Evolutionary conservation across 176 grass and related monocot species (phyloP), one percentile per base, ranked within the genome.

Genomic region (Cenchrus americanus): DNA sequence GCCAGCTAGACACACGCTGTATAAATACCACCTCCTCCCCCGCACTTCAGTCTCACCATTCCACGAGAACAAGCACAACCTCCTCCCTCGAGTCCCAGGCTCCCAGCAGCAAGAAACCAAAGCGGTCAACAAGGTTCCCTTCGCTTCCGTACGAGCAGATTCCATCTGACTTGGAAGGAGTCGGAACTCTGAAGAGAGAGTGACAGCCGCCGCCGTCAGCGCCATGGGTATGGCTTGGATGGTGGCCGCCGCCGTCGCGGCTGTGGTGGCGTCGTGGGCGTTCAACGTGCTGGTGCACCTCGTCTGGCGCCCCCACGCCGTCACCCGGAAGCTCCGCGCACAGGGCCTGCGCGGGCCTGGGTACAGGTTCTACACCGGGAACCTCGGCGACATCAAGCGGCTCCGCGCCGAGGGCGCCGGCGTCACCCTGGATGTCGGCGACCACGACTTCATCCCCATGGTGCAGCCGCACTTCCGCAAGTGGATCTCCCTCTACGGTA

Each of bases 401-500:
- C 80, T 94, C 50, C 84, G 68, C 15, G 75, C 11, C 24, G 84
- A 76, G 0, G 51, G 2, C 21, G 85, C 73, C 26, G 55, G 12
- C 24, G 6, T 24, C 37, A 26, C 49, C 54, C 76, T 94, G 2
- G 84, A 79, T 53, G 19, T 66, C 73, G 23, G 18, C 42, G 57
- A 43, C 44, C 87, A 94, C 46, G 89, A 94, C 75, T 67, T 91
- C 77, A n/a, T 76, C 57, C 59, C 84, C 73, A 67, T 88, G 60
- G 89, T 94, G 59, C 84, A 89, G 48, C 86, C 82, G 0, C 78
- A 94, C 55, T 66, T 82, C 49, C 66, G n/a, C 62, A 82, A 85
- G 63, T 91, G 89, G 89, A 89, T 87, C 48, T 0, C 44, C 43
- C 47, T 85, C 71, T 89, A 91, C 48, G 89, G 89, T 91, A 17